Evolutionary conservation across 108 stramenopile species (phyloP).

Genomic region (Bacterosira constricta): DNA sequence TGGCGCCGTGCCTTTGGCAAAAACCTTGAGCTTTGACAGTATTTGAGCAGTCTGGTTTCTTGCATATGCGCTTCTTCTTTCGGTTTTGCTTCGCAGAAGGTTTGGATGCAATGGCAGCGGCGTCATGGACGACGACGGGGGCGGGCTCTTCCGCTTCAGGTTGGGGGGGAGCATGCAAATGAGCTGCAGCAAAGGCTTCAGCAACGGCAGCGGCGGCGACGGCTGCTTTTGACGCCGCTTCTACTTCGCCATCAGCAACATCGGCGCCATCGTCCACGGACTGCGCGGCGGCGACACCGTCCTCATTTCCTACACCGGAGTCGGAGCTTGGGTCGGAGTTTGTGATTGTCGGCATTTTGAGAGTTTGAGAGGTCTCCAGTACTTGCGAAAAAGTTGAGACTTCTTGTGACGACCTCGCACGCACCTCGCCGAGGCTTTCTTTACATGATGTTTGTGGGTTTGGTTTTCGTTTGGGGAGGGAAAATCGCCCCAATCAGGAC

Average conservation of each 20-base stretch:
- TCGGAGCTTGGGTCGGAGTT: too few species aligned
- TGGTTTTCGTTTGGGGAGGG: too few species aligned
- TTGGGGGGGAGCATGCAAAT: too few species aligned
- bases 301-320: too few species aligned
- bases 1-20: conserved; percentile 78
- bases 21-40: conserved; percentile 69
- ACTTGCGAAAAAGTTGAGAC: not conserved
- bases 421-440: too few species aligned
- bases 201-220: not conserved
- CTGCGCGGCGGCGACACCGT: too few species aligned
- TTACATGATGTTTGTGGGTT: too few species aligned
- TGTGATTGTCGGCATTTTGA: too few species aligned
- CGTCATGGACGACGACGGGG: not conserved
- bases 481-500: too few species aligned
- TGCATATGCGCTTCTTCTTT: conserved; percentile 54
- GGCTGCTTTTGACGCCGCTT: not conserved
- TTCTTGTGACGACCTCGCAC: too few species aligned
- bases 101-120: not conserved
- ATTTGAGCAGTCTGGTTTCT: conserved; percentile 54
- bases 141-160: not conserved
- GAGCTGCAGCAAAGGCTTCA: not conserved
- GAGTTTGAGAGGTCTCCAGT: not conserved
- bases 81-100: not conserved
- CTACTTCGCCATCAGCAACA: not conserved
- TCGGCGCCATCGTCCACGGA: not conserved